phyloP scores from a whole-genome alignment of 176 grass and related monocot species.

The Carex kokanica region DNA sequence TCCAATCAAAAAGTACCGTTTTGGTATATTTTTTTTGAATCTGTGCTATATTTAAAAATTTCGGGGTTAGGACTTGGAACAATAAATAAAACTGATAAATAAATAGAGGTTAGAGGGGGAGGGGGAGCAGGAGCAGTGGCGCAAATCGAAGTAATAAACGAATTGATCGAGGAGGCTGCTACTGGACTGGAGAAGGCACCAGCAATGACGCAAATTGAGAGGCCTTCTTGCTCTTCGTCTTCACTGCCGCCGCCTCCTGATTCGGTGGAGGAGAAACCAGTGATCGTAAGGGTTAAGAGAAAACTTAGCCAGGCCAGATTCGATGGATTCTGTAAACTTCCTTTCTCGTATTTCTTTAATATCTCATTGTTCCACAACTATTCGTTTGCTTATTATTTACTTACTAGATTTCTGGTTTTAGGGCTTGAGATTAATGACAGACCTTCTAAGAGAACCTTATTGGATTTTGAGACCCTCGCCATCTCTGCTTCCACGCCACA shows the following conservation, averaged over 20 bases:
- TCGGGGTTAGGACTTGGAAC: too few species aligned
- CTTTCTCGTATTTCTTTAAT: not conserved
- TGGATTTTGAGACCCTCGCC: constrained; percentile 60
- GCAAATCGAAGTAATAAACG: too few species aligned
- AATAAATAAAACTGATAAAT: too few species aligned
- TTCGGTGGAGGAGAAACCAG: constrained; percentile 36
- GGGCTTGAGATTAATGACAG: constrained; percentile 90
- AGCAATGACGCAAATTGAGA: not conserved
- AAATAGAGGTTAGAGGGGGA: too few species aligned
- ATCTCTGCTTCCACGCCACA: constrained; percentile 41
- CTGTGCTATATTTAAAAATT: too few species aligned
- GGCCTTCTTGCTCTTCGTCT: constrained; percentile 5
- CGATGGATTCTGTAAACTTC: constrained; percentile 67
- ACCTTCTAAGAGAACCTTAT: constrained; percentile 56
- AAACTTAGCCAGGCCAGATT: constrained; percentile 54
- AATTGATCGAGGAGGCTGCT: too few species aligned
- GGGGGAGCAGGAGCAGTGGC: too few species aligned
- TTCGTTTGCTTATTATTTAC: not conserved
- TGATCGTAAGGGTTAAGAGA: constrained; percentile 80
- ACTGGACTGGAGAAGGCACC: too few species aligned
- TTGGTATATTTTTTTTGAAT: too few species aligned
- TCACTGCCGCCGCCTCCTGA: constrained; percentile 1
- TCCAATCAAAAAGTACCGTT: too few species aligned
- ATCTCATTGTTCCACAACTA: not conserved
- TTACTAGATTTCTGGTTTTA: constrained; percentile 18